Evolutionary conservation across 1,284 basidiomycete genomes (phyloP).

Genomic region (Melampsora larici-populina): DNA sequence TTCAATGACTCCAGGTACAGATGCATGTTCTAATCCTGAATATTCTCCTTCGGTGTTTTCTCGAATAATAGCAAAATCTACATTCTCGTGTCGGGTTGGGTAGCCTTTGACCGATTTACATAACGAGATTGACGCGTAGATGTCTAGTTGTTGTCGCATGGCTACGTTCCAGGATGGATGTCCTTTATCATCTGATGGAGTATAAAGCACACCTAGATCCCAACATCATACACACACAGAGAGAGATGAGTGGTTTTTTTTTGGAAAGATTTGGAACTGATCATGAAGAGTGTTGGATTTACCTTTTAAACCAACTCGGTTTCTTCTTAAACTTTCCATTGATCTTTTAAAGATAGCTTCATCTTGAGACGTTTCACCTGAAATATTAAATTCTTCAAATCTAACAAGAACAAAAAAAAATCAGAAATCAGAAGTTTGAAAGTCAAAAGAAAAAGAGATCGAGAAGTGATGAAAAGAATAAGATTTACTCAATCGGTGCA

Average conservation of each 20-base stretch:
- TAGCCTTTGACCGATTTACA: conserved; percentile 98
- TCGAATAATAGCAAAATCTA: conserved; percentile 98
- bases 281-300: no score
- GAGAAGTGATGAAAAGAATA: background rate
- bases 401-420: background rate
- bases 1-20: conserved; percentile 97
- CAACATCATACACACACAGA: background rate
- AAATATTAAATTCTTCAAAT: conserved; percentile 92
- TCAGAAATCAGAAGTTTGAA: background rate
- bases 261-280: no score
- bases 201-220: conserved; percentile 85
- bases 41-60: conserved; percentile 99
- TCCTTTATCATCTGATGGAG: conserved; percentile 89
- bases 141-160: conserved; percentile 98
- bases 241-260: conserved; percentile 50
- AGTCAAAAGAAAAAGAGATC: background rate
- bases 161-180: conserved; percentile 99
- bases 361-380: conserved; percentile 87
- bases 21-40: conserved; percentile 96
- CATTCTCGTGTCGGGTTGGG: conserved; percentile 91
- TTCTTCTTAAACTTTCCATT: conserved; percentile 92
- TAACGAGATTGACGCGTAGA: conserved; percentile 79
- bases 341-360: conserved; percentile 95
- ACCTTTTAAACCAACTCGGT: conserved; percentile 98
- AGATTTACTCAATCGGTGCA: conserved; percentile 86